Base-by-base conservation (phyloP, 139 green algal species). In the Coelastrella sp. region DNA sequence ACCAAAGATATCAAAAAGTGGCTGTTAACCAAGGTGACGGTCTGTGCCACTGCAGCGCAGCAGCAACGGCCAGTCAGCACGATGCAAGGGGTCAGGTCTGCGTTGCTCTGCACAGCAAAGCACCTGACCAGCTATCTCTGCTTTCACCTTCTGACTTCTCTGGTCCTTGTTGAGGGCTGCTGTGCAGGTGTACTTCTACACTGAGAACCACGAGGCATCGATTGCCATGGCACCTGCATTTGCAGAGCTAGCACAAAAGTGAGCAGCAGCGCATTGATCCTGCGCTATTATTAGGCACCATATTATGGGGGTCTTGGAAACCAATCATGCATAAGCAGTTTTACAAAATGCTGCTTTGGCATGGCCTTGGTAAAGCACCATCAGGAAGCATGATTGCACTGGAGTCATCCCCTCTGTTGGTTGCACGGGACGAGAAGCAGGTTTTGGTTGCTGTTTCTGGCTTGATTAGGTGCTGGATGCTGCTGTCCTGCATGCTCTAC, bases 111-210 rank as follows among this genome's bases (percentile, higher is more conserved):
- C 63, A 20, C 63, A 70, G 63, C 14, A 20, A 20, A 76, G 19
- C 68, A 19, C 68, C 15, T 27, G 68, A 11, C 8, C 19, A 8
- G 15, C 7, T 24, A 1, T 24, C 7, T n/a, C 63, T 7, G 4
- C 63, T 70, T 70, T 17, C 63, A 70, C 63, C 12, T 70, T 70
- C 5, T 70, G 63, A 70, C 15, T 76, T 76, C 15, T 25, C 19
- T 27, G 15, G 17, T 76, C 19, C 7, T 76, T 76, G 17, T 1
- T 49, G 35, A 49, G 35, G 35, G 35, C 61, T 65, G 14, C 7
- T 20, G 10, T 57, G 19, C 72, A 90, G 86, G 27, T 90, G 8
- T 85, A 80, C 7, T 90, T 78, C 76, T 90, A 90, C 86, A 85
- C 86, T 27, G 60, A 85, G 35, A 24, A 57, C 7, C 86, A 90